Conservation (phyloP, 2,329 filamentous ascomycete genomes). For the Venturia effusa region DNA sequence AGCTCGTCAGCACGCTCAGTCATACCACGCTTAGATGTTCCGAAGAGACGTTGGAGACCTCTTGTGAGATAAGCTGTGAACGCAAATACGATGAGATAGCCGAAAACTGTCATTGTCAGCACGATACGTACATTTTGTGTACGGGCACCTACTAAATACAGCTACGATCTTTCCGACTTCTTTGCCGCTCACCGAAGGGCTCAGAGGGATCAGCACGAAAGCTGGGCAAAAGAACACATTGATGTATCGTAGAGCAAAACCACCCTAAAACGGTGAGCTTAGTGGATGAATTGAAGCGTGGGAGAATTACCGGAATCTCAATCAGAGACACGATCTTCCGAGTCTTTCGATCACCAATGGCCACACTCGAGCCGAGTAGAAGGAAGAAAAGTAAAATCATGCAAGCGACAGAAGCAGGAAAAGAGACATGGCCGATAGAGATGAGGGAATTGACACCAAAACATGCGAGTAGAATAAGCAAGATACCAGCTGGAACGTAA, state of each 20-base stretch:
- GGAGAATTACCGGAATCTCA: constrained; percentile 40
- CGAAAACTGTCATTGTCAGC: constrained; percentile 34
- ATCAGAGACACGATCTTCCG: constrained; percentile 38
- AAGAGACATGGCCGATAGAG: constrained; percentile 38
- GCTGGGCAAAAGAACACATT: constrained; percentile 49
- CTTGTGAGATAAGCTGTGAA: constrained; percentile 45
- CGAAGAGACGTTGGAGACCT: constrained; percentile 40
- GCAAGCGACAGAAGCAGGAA: constrained; percentile 50
- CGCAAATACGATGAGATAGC: constrained; percentile 43
- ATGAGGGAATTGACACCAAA: constrained; percentile 32
- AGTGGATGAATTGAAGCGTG: constrained; percentile 13
- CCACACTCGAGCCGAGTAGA: constrained; percentile 36
- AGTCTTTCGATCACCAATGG: constrained; percentile 40
- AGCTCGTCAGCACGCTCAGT: constrained; percentile 43
- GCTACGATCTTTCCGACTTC: constrained; percentile 50
- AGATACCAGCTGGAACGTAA: constrained; percentile 36
- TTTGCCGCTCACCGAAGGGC: constrained; percentile 39
- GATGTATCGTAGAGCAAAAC: constrained; percentile 49
- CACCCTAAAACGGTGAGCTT: constrained; percentile 29
- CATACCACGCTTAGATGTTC: constrained; percentile 42
- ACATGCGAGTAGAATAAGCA: constrained; percentile 29
- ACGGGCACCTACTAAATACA: constrained; percentile 39
- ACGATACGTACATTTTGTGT: background rate
- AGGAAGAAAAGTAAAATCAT: constrained; percentile 44
- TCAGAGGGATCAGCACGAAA: constrained; percentile 49